Conservation (phyloP, 257 asterid genomes). For the Ocimum tenuiflorum region DNA sequence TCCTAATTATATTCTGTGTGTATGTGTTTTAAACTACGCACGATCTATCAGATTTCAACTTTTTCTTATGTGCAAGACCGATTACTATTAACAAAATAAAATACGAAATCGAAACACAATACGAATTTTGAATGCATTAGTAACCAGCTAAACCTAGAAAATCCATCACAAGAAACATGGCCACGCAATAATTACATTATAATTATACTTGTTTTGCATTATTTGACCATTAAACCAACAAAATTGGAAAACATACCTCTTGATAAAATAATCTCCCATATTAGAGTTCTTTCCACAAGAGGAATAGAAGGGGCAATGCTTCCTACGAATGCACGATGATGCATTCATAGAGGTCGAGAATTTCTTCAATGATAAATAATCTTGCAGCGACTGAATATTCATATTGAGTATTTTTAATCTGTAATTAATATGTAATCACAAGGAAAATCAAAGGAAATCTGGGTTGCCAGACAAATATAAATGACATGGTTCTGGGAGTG, state of each 20-base stretch:
- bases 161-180: not conserved
- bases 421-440: not conserved
- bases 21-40: too few relatives aligned
- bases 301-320: not conserved
- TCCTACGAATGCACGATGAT: not conserved
- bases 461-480: not conserved
- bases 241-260: not conserved
- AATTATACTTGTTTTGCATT: too few relatives aligned
- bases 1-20: too few relatives aligned
- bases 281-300: not conserved
- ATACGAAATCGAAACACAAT: too few relatives aligned
- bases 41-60: too few relatives aligned
- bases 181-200: not conserved
- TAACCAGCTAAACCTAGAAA: too few relatives aligned
- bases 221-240: too few relatives aligned
- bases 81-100: too few relatives aligned
- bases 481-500: not conserved
- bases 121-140: not conserved
- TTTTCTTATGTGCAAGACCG: too few relatives aligned
- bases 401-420: not conserved
- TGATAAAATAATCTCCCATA: not conserved
- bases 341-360: not conserved
- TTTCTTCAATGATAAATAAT: not conserved
- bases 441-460: too few relatives aligned
- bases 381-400: too few relatives aligned